Percentiles rank a stretch among this genome's conserved stretches.
These are phyloP conservation scores for Sporodiniella umbellata DNA, from an alignment of 371 early-diverging fungal genomes.

Conservation along the genomic window DNA sequence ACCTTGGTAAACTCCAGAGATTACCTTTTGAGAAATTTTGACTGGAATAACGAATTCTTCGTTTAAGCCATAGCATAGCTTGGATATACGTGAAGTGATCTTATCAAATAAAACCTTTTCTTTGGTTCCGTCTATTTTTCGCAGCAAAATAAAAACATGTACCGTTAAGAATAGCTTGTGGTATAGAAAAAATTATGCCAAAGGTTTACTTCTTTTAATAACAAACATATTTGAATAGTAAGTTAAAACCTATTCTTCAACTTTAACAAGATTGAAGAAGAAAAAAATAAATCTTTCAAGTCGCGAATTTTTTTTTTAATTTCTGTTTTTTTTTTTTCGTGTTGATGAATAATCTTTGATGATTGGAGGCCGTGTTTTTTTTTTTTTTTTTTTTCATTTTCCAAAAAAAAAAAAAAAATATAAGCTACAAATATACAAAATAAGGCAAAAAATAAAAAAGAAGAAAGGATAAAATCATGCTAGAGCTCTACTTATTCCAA, in stretches of 20 bases:
- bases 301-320: constrained; percentile 18
- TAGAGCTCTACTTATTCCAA: too few species aligned
- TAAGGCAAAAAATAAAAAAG: too few species aligned
- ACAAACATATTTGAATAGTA: constrained; percentile 59
- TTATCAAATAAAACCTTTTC: constrained; percentile 96
- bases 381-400: too few species aligned
- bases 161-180: too few species aligned
- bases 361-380: too few species aligned
- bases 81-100: constrained; percentile 81
- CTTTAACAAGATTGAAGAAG: constrained; percentile 3
- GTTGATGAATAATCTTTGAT: neutral
- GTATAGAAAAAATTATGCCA: neutral
- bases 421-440: too few species aligned
- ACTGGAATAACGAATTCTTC: constrained; percentile 90
- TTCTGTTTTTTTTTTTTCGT: constrained; percentile 2
- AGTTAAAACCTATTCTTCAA: neutral
- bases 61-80: constrained; percentile 93
- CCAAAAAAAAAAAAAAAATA: too few species aligned
- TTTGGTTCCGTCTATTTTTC: constrained; percentile 71
- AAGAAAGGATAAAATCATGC: too few species aligned
- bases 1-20: constrained; percentile 94
- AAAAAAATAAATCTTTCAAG: constrained; percentile 12
- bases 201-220: constrained; percentile 67
- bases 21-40: constrained; percentile 92
- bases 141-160: too few species aligned